Evolutionary conservation across 2,329 filamentous ascomycete species (phyloP).

Genomic region (Pseudocercospora ulei): DNA sequence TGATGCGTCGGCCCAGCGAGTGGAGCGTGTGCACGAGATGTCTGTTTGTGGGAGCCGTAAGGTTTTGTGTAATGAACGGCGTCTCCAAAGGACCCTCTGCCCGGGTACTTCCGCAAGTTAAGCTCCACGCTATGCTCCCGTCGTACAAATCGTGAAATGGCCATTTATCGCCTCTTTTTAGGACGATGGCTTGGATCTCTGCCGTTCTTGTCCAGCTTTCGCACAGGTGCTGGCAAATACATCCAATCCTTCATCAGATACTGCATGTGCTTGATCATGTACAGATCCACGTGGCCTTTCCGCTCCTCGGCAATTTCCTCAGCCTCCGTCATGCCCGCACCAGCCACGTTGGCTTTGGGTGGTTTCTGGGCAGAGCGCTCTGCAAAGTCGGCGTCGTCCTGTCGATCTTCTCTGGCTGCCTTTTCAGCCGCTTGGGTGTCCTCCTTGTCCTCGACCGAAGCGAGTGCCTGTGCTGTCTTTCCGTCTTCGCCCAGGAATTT

Average conservation of each 20-base stretch:
- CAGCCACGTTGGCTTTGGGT: constrained; percentile 35
- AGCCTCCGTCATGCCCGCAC: constrained; percentile 33
- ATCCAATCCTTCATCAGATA: constrained; percentile 27
- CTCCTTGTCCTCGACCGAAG: constrained; percentile 84
- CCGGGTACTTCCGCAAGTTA: too few species aligned
- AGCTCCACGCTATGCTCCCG: too few species aligned
- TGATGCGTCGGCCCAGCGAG: too few species aligned
- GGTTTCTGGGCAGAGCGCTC: constrained; percentile 46
- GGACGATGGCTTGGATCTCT: constrained; percentile 34
- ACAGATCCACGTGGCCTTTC: constrained; percentile 60
- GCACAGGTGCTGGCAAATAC: constrained; percentile 33
- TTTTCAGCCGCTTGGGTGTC: constrained; percentile 79
- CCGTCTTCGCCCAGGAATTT: constrained; percentile 62
- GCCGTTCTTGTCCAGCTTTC: constrained; percentile 33
- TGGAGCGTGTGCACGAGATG: too few species aligned
- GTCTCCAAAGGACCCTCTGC: too few species aligned
- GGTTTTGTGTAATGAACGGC: too few species aligned
- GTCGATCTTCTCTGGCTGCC: constrained; percentile 76
- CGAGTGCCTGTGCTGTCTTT: constrained; percentile 62
- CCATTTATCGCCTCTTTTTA: constrained; percentile 29
- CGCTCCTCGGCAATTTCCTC: constrained; percentile 47
- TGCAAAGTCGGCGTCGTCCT: constrained; percentile 70
- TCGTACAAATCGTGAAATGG: constrained; percentile 3
- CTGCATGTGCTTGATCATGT: constrained; percentile 34
- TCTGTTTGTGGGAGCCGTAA: too few species aligned